Evolutionary conservation across 1,284 basidiomycete genomes (phyloP), one percentile per base, ranked within the genome.

Genomic region (Cystobasidium pallidum): DNA sequence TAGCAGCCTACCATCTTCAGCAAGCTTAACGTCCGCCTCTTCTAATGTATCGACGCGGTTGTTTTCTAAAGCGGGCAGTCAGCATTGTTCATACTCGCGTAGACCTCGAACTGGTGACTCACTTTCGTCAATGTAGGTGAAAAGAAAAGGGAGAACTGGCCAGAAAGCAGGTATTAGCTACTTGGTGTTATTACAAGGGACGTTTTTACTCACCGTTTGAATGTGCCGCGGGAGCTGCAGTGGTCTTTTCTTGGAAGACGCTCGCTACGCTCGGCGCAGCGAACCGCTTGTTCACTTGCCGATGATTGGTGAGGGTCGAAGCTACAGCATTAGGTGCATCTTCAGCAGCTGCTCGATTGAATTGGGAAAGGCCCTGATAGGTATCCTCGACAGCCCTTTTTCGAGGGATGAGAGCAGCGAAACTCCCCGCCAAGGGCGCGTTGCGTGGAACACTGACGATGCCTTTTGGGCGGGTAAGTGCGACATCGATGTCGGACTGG

Each of bases 101-200:
- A 7, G 6, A 34, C 21, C 1, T 47, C 7, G n/a, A 15, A 1
- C 19, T 3, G 11, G 43, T 30, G 11, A 47, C 65, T 43, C 34
- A 67, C 65, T 47, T 39, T 39, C 65, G 24, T 67, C 65, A 19
- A 67, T 15, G 36, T 67, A 67, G 2, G 54, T 45, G 30, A 67
- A 67, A 10, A 17, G n/a, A 54, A 67, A 67, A 17, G 65, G 52
- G 21, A 67, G 39, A 26, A 45, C 65, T 67, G 51, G 11, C 3
- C 6, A 21, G 21, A 3, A 8, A 24, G 19, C 49, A 36, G 24
- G 43, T 65, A 17, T 26, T 32, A 15, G n/a, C 47, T 21, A 30
- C 21, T 55, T 34, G 32, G 30, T 34, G 7, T 55, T 28, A 55
- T 26, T 13, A 6, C 52, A 6, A 7, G 7, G 8, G 3, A 3